Evolutionary conservation across 2,329 filamentous ascomycete species (phyloP).

Genomic region (Trichothecium roseum): DNA sequence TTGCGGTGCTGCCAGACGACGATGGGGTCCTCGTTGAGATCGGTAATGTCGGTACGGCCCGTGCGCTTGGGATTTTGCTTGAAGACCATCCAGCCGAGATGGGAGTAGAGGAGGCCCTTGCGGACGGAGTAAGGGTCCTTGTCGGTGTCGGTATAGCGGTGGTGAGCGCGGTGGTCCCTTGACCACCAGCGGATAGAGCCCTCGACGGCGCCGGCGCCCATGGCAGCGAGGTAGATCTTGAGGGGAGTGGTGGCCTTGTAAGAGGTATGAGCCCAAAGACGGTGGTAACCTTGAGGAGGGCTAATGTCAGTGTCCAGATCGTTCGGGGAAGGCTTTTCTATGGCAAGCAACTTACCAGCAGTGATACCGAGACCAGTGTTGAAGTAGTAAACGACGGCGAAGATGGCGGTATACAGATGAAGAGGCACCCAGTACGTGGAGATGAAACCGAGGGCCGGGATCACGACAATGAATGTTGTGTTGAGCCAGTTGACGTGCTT

Average conservation of each 20-base stretch:
- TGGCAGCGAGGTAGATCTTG: constrained; percentile 71
- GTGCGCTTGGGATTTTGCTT: constrained; percentile 88
- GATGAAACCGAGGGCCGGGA: constrained; percentile 65
- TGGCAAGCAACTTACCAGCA: constrained; percentile 42
- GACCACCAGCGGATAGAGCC: constrained; percentile 87
- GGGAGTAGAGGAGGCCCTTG: constrained; percentile 74
- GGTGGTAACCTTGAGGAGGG: constrained; percentile 35
- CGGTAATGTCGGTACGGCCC: constrained; percentile 79
- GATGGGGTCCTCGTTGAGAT: constrained; percentile 76
- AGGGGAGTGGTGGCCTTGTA: constrained; percentile 70
- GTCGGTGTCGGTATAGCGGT: constrained; percentile 85
- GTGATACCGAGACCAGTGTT: constrained; percentile 74
- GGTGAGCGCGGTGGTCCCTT: constrained; percentile 75
- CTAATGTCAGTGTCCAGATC: not conserved
- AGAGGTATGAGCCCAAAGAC: constrained; percentile 77
- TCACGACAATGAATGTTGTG: constrained; percentile 65
- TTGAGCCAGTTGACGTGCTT: constrained; percentile 95
- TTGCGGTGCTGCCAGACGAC: constrained; percentile 83
- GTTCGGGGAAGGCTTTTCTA: not conserved
- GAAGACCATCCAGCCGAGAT: constrained; percentile 83
- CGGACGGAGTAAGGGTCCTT: constrained; percentile 88
- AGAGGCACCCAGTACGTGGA: constrained; percentile 71
- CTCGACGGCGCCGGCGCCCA: constrained; percentile 74
- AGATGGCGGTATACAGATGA: constrained; percentile 59
- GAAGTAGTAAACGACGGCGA: constrained; percentile 72